phyloP scores from a whole-genome alignment of 495 filamentous ascomycete genomes.

The Daldinia vernicosa region DNA sequence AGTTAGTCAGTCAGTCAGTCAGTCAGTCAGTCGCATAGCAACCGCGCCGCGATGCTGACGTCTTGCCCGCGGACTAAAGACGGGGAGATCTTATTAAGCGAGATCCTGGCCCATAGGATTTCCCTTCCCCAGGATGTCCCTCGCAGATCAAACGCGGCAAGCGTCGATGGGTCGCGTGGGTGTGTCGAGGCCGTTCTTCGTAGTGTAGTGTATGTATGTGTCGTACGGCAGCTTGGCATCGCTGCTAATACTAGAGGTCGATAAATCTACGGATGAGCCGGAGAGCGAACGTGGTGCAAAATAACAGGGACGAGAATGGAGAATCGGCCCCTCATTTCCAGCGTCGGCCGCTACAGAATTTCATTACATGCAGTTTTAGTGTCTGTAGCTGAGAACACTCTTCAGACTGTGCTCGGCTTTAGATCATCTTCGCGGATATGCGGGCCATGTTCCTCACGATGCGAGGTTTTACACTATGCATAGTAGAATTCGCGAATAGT shows the following conservation, averaged over 20 bases:
- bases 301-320: conserved; percentile 42
- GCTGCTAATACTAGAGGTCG: conserved; percentile 15
- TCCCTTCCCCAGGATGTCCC: conserved; percentile 32
- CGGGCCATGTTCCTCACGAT: conserved; percentile 18
- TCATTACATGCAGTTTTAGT: neutral
- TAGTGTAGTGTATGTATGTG: conserved; percentile 3
- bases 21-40: conserved; percentile 1
- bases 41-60: conserved; percentile 9
- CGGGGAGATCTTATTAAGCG: conserved; percentile 38
- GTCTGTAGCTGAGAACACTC: neutral
- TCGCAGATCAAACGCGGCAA: conserved; percentile 38
- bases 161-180: conserved; percentile 23
- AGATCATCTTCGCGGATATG: conserved; percentile 21
- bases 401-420: conserved; percentile 17
- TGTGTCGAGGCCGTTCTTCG: conserved; percentile 10
- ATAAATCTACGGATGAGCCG: conserved; percentile 25
- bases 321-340: conserved; percentile 14
- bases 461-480: neutral
- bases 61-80: conserved; percentile 12
- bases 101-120: conserved; percentile 37
- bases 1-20: no score
- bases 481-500: conserved; percentile 1
- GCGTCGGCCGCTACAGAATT: conserved; percentile 4
- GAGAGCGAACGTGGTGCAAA: conserved; percentile 32
- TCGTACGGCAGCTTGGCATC: conserved; percentile 28